Base-by-base conservation (phyloP, 75 land plant genomes). In the Pseudotsuga menziesii region DNA sequence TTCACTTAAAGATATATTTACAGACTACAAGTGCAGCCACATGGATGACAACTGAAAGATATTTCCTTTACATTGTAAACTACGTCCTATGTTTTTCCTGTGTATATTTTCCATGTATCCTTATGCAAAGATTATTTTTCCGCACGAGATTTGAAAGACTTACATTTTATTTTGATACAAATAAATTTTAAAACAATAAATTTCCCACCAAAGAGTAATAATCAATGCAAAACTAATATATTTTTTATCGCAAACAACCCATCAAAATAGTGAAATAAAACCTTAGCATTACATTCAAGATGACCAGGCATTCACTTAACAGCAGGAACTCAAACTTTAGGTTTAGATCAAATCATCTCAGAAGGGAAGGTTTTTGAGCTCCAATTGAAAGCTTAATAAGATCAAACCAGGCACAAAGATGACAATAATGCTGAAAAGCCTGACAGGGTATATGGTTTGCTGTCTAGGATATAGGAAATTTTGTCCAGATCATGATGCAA, bases 31-130 rank as follows among this genome's bases (percentile, higher is more conserved):
- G 9, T 69, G 72, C 44, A 36, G 20, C 17, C 26, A 63, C 36
- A 6, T 29, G 32, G 72, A 36, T 67, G 8, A 20, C 48, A 20
- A 67, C 7, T 19, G n/a, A 8, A 20, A 67, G 20, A 15, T 39
- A 39, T 39, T 67, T 67, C 39, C 44, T 32, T 4, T 15, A 15
- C 27, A 19, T 20, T 36, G 19, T 20, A 2, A 67, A 20, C 20
- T 67, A 39, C 1, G 39, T 17, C 44, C 72, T 29, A 29, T 29
- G 32, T 2, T 67, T 69, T 41, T 4, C n/a, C 25, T 69, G 3
- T 41, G 23, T 69, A 69, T 69, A 44, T 69, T 41, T 69, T 8
- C 11, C 11, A 69, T 69, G 72, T 6, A 44, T 67, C 71, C 71
- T 8, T 39, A 39, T 20, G 39, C 44, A 67, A 39, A 48, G 54